Conservation (phyloP, 1,284 basidiomycete species). For the Cutaneotrichosporon spelunceum region DNA sequence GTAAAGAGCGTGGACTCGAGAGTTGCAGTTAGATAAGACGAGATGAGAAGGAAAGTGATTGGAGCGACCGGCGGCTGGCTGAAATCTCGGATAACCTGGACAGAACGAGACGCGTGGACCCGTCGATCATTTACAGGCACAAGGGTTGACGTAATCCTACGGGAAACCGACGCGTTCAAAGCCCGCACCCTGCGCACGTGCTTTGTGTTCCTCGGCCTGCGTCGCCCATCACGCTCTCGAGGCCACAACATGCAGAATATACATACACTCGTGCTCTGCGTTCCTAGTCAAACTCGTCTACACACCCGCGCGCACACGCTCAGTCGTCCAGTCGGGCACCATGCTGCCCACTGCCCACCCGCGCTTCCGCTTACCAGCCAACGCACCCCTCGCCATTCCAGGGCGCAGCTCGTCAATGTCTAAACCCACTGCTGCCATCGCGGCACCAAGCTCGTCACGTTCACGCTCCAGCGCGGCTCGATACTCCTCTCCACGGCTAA, state of each 20-base stretch:
- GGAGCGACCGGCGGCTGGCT: background rate
- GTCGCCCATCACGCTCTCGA: background rate
- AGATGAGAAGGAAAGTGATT: background rate
- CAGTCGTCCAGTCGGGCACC: constrained; percentile 75
- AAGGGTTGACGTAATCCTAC: background rate
- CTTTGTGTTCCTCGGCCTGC: background rate
- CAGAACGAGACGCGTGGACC: background rate
- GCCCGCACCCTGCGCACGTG: background rate
- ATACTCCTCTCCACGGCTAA: constrained; percentile 32
- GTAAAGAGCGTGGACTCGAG: background rate
- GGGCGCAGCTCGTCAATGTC: constrained; percentile 49
- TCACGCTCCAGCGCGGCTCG: constrained; percentile 49
- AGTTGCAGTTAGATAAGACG: background rate
- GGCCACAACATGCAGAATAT: background rate
- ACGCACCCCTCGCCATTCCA: constrained; percentile 32
- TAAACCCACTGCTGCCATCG: constrained; percentile 32
- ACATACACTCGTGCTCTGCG: background rate
- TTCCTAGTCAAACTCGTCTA: background rate
- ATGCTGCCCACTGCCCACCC: constrained; percentile 47
- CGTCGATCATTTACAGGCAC: background rate
- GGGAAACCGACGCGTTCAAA: background rate
- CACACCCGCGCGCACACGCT: constrained; percentile 24
- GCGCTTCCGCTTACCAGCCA: constrained; percentile 27
- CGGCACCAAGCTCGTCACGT: constrained; percentile 48
- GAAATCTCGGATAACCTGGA: background rate